phyloP scores from a whole-genome alignment of 345 rosid genomes.

The Linum tenue region DNA sequence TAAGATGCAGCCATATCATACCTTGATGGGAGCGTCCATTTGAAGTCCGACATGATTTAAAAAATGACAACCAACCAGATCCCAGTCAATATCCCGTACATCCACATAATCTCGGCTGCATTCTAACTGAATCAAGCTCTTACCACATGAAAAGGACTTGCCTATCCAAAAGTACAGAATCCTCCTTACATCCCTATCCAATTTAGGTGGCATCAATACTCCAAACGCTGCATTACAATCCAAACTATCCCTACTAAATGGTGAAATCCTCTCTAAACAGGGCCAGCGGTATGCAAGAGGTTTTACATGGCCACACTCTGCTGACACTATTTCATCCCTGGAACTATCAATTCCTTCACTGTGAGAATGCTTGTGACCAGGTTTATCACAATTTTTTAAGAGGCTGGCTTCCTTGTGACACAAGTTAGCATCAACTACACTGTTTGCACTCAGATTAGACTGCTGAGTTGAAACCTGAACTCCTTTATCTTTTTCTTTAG shows the following conservation, averaged over 20 bases:
- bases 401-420: constrained; percentile 24
- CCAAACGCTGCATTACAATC: constrained; percentile 58
- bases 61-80: constrained; percentile 44
- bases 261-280: constrained; percentile 49
- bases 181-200: constrained; percentile 36
- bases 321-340: constrained; percentile 17
- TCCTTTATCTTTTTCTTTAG: constrained; percentile 32
- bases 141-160: constrained; percentile 38
- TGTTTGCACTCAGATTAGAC: constrained; percentile 23
- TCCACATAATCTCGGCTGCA: constrained; percentile 26
- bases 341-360: constrained; percentile 18
- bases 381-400: constrained; percentile 22
- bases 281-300: constrained; percentile 63
- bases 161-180: constrained; percentile 81
- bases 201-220: constrained; percentile 30
- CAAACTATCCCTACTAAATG: constrained; percentile 35
- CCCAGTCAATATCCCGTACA: constrained; percentile 47
- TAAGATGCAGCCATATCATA: constrained; percentile 19
- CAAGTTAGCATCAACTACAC: constrained; percentile 26
- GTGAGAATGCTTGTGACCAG: constrained; percentile 14
- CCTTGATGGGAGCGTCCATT: constrained; percentile 54
- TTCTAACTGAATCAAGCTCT: constrained; percentile 36
- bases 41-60: constrained; percentile 54
- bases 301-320: constrained; percentile 20
- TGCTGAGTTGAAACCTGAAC: constrained; percentile 22